phyloP scores from a whole-genome alignment of 768 basidiomycete genomes.

The Agaricus subrufescens region DNA sequence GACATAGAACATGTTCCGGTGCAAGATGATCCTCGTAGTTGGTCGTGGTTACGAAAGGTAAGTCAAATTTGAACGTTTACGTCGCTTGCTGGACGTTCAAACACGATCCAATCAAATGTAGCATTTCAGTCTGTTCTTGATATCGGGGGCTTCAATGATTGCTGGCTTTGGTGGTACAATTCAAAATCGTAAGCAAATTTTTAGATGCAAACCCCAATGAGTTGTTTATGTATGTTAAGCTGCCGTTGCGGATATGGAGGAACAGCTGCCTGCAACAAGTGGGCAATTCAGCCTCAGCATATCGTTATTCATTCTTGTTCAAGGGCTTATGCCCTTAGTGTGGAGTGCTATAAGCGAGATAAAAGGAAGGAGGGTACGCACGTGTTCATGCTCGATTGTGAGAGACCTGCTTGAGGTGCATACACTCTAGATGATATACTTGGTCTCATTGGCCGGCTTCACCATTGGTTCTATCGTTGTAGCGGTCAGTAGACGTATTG shows the following conservation, averaged over 20 bases:
- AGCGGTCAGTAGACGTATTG: slow-evolving; percentile 50
- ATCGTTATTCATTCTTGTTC: slow-evolving; percentile 68
- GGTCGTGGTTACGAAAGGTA: slow-evolving; percentile 56
- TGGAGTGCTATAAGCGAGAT: slow-evolving; percentile 75
- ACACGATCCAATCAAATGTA: slow-evolving; percentile 13
- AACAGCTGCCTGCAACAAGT: slow-evolving; percentile 53
- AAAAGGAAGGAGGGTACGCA: slow-evolving; percentile 62
- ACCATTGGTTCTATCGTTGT: slow-evolving; percentile 52
- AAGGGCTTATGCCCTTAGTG: slow-evolving; percentile 61
- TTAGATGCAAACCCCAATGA: not conserved
- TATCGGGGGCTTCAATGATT: slow-evolving; percentile 51
- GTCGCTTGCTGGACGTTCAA: not conserved
- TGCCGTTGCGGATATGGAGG: slow-evolving; percentile 55
- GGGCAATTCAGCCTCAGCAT: slow-evolving; percentile 63
- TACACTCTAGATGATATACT: slow-evolving; percentile 41
- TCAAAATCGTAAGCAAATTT: slow-evolving; percentile 50
- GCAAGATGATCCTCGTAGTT: slow-evolving; percentile 55
- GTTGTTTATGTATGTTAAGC: slow-evolving; percentile 31
- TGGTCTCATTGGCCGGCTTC: slow-evolving; percentile 47
- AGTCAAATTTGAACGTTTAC: slow-evolving; percentile 5
- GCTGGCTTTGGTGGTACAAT: slow-evolving; percentile 56
- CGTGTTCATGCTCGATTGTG: not conserved
- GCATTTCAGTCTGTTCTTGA: slow-evolving; percentile 40
- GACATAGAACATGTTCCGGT: slow-evolving; percentile 55
- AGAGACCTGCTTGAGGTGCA: not conserved